These are phyloP conservation scores for Moniliophthora roreri DNA, from an alignment of 1,284 basidiomycete species.

Conservation along the genomic window DNA sequence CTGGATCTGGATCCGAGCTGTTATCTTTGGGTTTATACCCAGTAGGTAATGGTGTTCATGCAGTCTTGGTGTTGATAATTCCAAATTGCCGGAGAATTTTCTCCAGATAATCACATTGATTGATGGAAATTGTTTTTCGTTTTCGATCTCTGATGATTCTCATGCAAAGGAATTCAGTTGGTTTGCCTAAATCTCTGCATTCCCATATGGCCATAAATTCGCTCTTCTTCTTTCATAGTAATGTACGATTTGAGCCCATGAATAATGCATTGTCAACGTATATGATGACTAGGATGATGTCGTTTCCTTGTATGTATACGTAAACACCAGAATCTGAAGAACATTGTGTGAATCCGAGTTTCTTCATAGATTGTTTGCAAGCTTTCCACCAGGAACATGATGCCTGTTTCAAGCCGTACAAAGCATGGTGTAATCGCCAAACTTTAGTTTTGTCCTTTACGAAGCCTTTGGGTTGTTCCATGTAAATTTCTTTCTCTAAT, in stretches of 20 bases:
- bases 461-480: too few relatives aligned
- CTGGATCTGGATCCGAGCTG: conserved; percentile 4
- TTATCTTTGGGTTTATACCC: conserved; percentile 5
- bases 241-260: conserved; percentile 12
- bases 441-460: too few relatives aligned
- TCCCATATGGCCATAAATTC: conserved; percentile 25
- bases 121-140: too few relatives aligned
- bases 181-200: conserved; percentile 23
- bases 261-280: conserved; percentile 21
- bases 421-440: conserved; percentile 16
- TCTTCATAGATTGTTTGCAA: conserved; percentile 20
- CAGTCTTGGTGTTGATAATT: conserved; percentile 4
- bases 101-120: conserved; percentile 8
- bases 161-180: too few relatives aligned
- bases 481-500: too few relatives aligned
- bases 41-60: conserved; percentile 11
- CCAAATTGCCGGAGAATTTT: conserved; percentile 9
- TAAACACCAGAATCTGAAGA: conserved; percentile 24
- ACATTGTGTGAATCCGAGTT: conserved; percentile 21
- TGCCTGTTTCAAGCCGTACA: conserved; percentile 36
- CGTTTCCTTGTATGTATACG: too few relatives aligned
- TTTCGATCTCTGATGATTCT: too few relatives aligned
- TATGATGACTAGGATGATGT: too few relatives aligned
- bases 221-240: conserved; percentile 12
- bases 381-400: conserved; percentile 28